These are phyloP conservation scores for Lactarius sanguifluus DNA, from an alignment of 768 basidiomycete species.

Conservation along the genomic window DNA sequence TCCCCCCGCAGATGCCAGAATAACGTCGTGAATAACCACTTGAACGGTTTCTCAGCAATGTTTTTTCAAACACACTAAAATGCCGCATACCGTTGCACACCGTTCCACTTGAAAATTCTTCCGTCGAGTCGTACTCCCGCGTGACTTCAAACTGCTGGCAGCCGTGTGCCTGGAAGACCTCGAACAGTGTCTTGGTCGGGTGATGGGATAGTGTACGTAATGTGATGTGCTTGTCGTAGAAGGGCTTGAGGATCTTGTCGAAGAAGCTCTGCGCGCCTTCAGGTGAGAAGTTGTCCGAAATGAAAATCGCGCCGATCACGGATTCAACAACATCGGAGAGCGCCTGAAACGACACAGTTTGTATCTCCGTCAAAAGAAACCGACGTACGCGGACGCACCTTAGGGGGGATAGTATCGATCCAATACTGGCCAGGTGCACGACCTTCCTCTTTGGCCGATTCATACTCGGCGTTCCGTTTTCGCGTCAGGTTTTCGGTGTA, in stretches of 20 bases:
- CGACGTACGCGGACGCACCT: conserved; percentile 45
- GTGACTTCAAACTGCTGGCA: conserved; percentile 64
- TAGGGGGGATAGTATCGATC: conserved; percentile 74
- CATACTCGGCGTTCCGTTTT: conserved; percentile 49
- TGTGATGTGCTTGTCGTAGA: conserved; percentile 74
- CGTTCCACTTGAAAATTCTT: conserved; percentile 39
- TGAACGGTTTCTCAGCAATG: conserved; percentile 17
- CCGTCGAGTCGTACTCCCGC: conserved; percentile 40
- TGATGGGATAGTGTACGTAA: conserved; percentile 72
- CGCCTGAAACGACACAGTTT: conserved; percentile 43
- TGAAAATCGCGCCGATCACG: conserved; percentile 73
- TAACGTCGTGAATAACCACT: conserved; percentile 70
- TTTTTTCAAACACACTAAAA: background rate
- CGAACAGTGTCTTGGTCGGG: conserved; percentile 73
- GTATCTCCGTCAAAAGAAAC: conserved; percentile 2
- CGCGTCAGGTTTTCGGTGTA: conserved; percentile 52
- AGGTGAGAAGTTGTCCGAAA: conserved; percentile 69
- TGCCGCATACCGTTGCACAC: conserved; percentile 50
- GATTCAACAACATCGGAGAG: conserved; percentile 82
- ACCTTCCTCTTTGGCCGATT: conserved; percentile 47
- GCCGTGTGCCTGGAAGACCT: conserved; percentile 68
- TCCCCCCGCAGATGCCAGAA: conserved; percentile 60
- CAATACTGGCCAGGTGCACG: conserved; percentile 70
- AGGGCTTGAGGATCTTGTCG: conserved; percentile 67
- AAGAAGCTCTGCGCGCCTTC: conserved; percentile 65